phyloP scores from a whole-genome alignment of 371 early-diverging fungal genomes.

The Entomophthora muscae region DNA sequence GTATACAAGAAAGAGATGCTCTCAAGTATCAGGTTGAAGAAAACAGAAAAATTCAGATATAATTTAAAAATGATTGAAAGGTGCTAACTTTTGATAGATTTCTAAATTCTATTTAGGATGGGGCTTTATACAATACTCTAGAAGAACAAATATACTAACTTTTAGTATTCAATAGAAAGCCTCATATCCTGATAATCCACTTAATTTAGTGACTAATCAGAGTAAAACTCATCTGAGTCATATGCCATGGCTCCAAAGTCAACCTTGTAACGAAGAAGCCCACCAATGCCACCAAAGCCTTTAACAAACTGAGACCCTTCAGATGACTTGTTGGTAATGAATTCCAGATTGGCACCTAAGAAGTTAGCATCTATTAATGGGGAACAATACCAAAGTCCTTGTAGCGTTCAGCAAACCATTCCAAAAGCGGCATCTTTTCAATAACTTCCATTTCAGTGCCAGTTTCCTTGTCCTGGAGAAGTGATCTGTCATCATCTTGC shows the following conservation, averaged over 20 bases:
- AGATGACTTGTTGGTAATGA: conserved; percentile 93
- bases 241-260: conserved; percentile 39
- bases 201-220: conserved; percentile 5
- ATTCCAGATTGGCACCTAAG: conserved; percentile 71
- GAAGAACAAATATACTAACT: no score
- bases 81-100: no score
- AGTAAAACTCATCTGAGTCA: conserved; percentile 23
- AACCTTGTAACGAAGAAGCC: conserved; percentile 94
- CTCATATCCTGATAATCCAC: no score
- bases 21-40: no score
- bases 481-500: conserved; percentile 55
- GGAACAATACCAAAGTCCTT: conserved; percentile 62
- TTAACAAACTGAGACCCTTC: conserved; percentile 99
- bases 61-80: no score
- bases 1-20: no score
- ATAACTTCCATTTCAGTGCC: conserved; percentile 55
- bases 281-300: conserved; percentile 99
- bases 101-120: no score
- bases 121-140: no score
- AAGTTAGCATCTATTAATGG: not conserved
- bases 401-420: conserved; percentile 98
- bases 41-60: no score
- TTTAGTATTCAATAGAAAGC: no score
- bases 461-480: conserved; percentile 42
- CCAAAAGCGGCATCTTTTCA: conserved; percentile 69